Conservation (phyloP, 305 asterid genomes). For the Fraxinus velutina region DNA sequence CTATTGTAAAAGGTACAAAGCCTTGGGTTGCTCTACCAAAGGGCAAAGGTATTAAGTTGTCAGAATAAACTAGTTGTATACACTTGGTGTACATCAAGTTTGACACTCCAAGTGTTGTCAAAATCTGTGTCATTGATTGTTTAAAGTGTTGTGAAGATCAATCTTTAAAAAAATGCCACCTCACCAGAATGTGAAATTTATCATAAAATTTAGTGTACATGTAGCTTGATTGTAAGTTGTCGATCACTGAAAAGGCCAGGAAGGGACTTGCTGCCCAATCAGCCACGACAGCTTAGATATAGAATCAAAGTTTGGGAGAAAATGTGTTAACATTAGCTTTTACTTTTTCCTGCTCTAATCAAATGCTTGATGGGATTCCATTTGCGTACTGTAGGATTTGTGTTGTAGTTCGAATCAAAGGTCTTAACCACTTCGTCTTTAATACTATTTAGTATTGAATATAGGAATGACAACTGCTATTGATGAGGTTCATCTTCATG, state of each 20-base stretch:
- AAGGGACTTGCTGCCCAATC: conserved; percentile 26
- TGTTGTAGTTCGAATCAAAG: background rate
- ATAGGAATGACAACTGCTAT: background rate
- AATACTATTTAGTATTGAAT: background rate
- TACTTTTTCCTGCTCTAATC: background rate
- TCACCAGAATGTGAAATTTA: background rate
- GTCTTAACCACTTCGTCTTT: background rate
- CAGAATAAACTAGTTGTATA: too few relatives aligned
- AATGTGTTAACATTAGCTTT: background rate
- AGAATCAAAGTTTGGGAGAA: background rate
- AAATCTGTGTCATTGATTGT: background rate
- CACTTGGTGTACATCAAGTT: too few relatives aligned
- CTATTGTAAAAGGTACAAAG: conserved; percentile 25
- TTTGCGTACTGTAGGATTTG: background rate
- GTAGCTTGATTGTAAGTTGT: background rate
- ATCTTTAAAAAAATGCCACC: background rate
- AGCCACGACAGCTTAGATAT: conserved; percentile 18
- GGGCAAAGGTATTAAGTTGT: conserved; percentile 20
- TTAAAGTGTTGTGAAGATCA: background rate
- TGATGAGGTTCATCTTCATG: background rate
- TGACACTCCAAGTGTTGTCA: too few relatives aligned
- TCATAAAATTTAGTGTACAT: background rate
- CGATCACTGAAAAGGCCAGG: conserved; percentile 23
- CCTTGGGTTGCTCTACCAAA: conserved; percentile 27
- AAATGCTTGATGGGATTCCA: background rate